A percentile compares a stretch with the other conserved stretches of the same genome.
These are phyloP conservation scores for Flaveria brownii DNA, from an alignment of 129 eudicot species.

Conservation along the genomic window DNA sequence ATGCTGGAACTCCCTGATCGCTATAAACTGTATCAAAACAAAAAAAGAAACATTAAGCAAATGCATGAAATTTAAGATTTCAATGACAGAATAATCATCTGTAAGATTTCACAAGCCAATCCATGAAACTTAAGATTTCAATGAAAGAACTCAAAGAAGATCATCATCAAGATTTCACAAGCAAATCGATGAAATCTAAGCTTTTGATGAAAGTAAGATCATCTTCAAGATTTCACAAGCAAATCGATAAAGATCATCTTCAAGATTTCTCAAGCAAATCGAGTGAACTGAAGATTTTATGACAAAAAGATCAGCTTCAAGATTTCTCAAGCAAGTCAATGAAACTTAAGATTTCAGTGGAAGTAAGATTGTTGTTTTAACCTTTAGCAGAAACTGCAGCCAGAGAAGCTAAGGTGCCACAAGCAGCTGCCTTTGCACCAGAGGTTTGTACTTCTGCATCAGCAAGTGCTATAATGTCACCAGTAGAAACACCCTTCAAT, in stretches of 20 bases:
- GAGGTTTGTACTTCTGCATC: slow-evolving; percentile 68
- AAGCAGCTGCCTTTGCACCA: slow-evolving; percentile 94
- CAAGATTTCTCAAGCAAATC: slow-evolving; percentile 25
- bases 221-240: slow-evolving; percentile 20
- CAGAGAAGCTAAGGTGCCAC: slow-evolving; percentile 76
- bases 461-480: slow-evolving; percentile 55
- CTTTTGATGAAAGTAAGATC: neutral
- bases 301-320: slow-evolving; percentile 5
- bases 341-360: neutral
- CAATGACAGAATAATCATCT: neutral
- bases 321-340: slow-evolving; percentile 20
- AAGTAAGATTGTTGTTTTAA: slow-evolving; percentile 22
- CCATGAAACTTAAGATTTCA: neutral
- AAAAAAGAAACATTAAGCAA: slow-evolving; percentile 7
- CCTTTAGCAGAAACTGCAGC: slow-evolving; percentile 75
- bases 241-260: too few relatives aligned
- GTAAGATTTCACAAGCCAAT: slow-evolving; percentile 23
- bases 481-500: slow-evolving; percentile 50
- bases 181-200: neutral
- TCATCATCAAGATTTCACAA: slow-evolving; percentile 17
- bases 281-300: neutral
- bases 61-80: slow-evolving; percentile 1
- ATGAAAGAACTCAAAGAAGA: neutral
- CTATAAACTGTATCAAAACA: slow-evolving; percentile 58
- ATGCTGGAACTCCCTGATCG: slow-evolving; percentile 84